phyloP scores from a whole-genome alignment of 257 asterid genomes.

The Solanum lignicaule region DNA sequence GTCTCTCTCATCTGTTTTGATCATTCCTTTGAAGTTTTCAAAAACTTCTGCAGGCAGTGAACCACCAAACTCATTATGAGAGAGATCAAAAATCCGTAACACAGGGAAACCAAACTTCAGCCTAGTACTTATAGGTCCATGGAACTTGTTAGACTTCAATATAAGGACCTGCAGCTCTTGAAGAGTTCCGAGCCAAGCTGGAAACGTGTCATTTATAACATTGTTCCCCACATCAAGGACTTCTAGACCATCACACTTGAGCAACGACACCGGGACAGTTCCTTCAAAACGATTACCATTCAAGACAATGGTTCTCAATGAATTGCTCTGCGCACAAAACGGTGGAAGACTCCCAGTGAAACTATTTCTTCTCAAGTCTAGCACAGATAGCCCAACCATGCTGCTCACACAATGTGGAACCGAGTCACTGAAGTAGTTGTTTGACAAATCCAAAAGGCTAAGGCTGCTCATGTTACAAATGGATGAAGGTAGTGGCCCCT shows the following conservation, averaged over 20 bases:
- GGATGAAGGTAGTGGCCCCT: background rate
- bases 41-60: background rate
- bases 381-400: background rate
- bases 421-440: background rate
- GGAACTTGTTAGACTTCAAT: background rate
- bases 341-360: background rate
- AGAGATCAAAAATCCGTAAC: background rate
- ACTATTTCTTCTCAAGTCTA: background rate
- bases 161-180: background rate
- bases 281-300: background rate
- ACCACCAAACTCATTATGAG: background rate
- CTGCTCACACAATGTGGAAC: background rate
- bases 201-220: background rate
- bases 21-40: background rate
- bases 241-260: background rate
- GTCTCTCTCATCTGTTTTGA: background rate
- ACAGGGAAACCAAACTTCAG: background rate
- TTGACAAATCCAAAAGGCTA: background rate
- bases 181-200: background rate
- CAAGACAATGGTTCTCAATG: background rate
- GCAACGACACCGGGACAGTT: background rate
- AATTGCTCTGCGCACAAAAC: background rate
- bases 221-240: background rate
- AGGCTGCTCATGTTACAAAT: background rate
- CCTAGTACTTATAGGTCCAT: background rate